phyloP scores from a whole-genome alignment of 2,329 filamentous ascomycete species.

The Aspergillus sp. region DNA sequence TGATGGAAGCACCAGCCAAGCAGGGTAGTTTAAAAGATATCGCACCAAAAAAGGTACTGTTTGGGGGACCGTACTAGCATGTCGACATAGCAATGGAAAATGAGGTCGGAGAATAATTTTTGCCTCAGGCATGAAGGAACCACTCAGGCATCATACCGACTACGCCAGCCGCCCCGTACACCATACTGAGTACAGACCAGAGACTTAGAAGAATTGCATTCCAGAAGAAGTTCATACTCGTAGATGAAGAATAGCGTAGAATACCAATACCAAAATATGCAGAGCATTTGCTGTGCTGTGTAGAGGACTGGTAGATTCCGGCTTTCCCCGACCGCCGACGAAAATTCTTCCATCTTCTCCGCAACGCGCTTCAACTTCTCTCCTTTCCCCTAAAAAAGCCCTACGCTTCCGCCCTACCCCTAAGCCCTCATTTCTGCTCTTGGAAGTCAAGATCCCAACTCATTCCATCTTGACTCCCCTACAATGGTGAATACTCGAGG shows the following conservation, averaged over 20 bases:
- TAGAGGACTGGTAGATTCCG: not conserved
- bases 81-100: too few species aligned
- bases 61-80: too few species aligned
- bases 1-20: too few species aligned
- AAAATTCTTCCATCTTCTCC: slow-evolving; percentile 17
- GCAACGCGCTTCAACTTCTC: slow-evolving; percentile 9
- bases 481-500: slow-evolving; percentile 29
- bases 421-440: slow-evolving; percentile 45
- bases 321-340: slow-evolving; percentile 7
- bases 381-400: slow-evolving; percentile 22
- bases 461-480: slow-evolving; percentile 15
- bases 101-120: too few species aligned
- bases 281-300: not conserved
- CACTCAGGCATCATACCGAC: too few species aligned
- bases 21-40: too few species aligned
- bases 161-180: too few species aligned
- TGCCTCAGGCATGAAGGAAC: too few species aligned
- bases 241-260: not conserved
- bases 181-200: too few species aligned
- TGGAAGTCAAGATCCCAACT: slow-evolving; percentile 29
- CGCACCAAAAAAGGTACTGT: not conserved
- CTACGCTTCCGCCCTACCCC: slow-evolving; percentile 42
- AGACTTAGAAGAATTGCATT: too few species aligned
- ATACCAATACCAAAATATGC: not conserved
- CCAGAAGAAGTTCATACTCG: too few species aligned